A percentile compares a stretch with the other conserved stretches of the same genome.
phyloP scores from a whole-genome alignment of 2,329 filamentous ascomycete genomes.

The Penicillium sclerotiorum region DNA sequence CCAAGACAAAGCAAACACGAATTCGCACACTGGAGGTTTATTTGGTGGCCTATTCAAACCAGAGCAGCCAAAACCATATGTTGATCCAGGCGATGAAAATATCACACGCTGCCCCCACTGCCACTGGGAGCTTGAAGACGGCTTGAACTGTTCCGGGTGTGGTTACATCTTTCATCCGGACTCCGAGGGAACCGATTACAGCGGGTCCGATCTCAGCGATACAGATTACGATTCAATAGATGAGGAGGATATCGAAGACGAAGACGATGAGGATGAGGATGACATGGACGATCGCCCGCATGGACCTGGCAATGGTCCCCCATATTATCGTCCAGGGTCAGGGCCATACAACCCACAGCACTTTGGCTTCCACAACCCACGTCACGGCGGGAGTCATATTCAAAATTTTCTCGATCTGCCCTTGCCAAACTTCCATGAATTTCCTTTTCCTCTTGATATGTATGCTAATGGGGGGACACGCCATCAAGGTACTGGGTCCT shows the following conservation, averaged over 20 bases:
- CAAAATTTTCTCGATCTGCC: too few relatives aligned
- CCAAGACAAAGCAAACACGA: slow-evolving; percentile 58
- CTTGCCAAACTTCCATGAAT: too few relatives aligned
- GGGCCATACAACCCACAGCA: too few relatives aligned
- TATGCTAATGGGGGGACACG: too few relatives aligned
- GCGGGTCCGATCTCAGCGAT: not conserved
- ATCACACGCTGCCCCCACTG: slow-evolving; percentile 66
- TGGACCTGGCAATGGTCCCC: too few relatives aligned
- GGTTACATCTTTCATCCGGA: slow-evolving; percentile 52
- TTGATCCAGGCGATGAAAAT: slow-evolving; percentile 61
- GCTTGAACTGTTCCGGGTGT: slow-evolving; percentile 57
- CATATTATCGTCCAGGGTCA: too few relatives aligned
- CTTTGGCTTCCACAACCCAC: too few relatives aligned
- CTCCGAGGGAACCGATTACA: slow-evolving; percentile 35
- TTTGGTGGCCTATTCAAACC: slow-evolving; percentile 63
- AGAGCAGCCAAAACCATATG: slow-evolving; percentile 40
- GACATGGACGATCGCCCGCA: slow-evolving; percentile 19
- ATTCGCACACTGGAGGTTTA: slow-evolving; percentile 57
- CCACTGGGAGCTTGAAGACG: slow-evolving; percentile 65
- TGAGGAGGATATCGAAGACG: slow-evolving; percentile 32
- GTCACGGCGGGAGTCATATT: too few relatives aligned
- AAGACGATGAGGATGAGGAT: slow-evolving; percentile 10
- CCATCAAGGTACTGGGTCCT: too few relatives aligned
- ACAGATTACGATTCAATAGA: slow-evolving; percentile 1
- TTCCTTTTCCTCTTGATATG: too few relatives aligned